Evolutionary conservation across 352 stramenopile genomes (phyloP), one percentile per base, ranked within the genome.

Genomic region (Globisporangium nodosum): DNA sequence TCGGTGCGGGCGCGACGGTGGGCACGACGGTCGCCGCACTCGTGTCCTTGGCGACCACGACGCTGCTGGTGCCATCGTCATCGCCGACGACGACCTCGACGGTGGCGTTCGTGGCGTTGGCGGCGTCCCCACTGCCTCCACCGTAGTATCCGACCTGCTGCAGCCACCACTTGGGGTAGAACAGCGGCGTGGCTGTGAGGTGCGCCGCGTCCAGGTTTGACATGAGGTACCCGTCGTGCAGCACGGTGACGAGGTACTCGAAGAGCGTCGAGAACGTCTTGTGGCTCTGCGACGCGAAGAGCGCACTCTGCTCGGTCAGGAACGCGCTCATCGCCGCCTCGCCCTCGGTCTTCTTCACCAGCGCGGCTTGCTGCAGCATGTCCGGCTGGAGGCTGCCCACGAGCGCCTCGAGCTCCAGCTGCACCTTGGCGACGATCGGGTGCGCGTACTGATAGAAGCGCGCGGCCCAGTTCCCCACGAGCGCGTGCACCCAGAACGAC

Each of bases 161-260:
- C 3, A 94, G 77, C 82, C 82, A 94, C 85, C 81, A 92, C 60
- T 87, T 86, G 3, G 85, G 85, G 53, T 94, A 94, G 53, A 92
- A 92, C 16, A 94, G 73, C 47, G 75, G 74, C 51, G 70, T 73
- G 39, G 72, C 80, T 13, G 52, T 66, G 7, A 94, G 63, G 24
- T 56, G 60, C 3, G 64, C 46, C 20, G 71, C 62, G 43, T 74
- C 69, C 7, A 91, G 76, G 60, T 74, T 69, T 9, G 74, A 79
- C 46, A 91, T 65, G 49, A 88, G 67, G 65, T 90, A 94, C 31
- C 82, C 82, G 45, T 94, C 85, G 70, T 94, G 85, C 71, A 92
- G 92, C 5, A 75, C 64, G n/a, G 81, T 90, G 21, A 88, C 71
- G 13, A 94, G 65, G 49, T 78, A 73, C 52, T 74, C 58, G 50